phyloP scores from a whole-genome alignment of 228 moss, liverwort and hornwort genomes.

The Sphagnum fallax region DNA sequence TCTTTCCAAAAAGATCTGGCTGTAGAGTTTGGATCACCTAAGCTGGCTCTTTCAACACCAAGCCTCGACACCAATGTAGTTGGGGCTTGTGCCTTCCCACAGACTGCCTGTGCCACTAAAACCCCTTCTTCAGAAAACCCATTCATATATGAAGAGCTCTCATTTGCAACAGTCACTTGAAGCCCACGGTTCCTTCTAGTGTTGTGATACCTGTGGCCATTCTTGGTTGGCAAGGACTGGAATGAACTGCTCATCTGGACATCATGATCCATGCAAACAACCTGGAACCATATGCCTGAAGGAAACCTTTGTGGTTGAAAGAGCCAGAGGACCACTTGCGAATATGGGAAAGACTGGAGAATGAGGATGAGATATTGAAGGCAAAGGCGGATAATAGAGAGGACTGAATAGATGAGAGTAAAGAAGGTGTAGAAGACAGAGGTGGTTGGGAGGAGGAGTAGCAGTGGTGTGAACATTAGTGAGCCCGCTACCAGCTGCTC shows the following conservation, averaged over 20 bases:
- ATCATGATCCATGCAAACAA: conserved; percentile 20
- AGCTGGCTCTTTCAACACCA: conserved; percentile 57
- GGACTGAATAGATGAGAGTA: conserved; percentile 69
- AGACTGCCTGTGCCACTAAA: neutral
- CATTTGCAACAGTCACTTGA: too few relatives aligned
- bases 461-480: conserved; percentile 92
- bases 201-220: conserved; percentile 1
- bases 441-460: conserved; percentile 85
- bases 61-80: conserved; percentile 44
- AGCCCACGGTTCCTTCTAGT: too few relatives aligned
- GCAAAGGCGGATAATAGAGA: conserved; percentile 55
- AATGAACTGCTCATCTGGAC: neutral
- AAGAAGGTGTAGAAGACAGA: conserved; percentile 96
- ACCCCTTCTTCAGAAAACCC: neutral
- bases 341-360: conserved; percentile 75
- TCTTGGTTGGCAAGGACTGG: neutral
- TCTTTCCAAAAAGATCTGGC: too few relatives aligned
- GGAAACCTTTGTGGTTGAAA: conserved; percentile 65
- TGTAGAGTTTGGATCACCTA: conserved; percentile 31
- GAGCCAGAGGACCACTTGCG: conserved; percentile 65
- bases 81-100: neutral
- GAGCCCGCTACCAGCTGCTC: conserved; percentile 96
- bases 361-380: conserved; percentile 68
- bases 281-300: conserved; percentile 70
- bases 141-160: conserved; percentile 1